Percentiles rank a stretch among this genome's conserved stretches.
Evolutionary conservation across 2,329 filamentous ascomycete species (phyloP).

Genomic region (Scedosporium boydii): DNA sequence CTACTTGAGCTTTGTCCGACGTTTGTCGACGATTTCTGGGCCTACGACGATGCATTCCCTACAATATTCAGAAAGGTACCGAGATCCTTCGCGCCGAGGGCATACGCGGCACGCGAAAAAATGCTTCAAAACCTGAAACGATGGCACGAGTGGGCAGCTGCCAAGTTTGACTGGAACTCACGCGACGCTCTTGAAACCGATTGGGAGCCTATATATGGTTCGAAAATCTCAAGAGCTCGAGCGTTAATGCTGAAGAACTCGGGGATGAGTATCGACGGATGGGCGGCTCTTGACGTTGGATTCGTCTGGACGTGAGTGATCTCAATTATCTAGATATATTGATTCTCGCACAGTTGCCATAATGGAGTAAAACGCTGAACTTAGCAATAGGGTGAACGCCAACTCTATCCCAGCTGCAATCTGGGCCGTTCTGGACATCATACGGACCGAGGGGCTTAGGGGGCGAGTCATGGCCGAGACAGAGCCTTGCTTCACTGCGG

Average conservation of each 20-base stretch:
- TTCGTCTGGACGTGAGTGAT: conserved; percentile 7
- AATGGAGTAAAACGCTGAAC: background rate
- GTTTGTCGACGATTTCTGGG: conserved; percentile 16
- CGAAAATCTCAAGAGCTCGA: conserved; percentile 11
- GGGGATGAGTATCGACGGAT: conserved; percentile 12
- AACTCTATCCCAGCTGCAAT: conserved; percentile 19
- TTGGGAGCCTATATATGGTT: conserved; percentile 21
- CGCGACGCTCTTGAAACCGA: conserved; percentile 8
- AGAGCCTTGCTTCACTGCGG: conserved; percentile 1
- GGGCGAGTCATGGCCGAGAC: conserved; percentile 14
- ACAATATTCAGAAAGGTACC: conserved; percentile 15
- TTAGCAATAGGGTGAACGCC: conserved; percentile 14
- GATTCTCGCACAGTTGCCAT: too few relatives aligned
- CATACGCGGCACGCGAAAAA: conserved; percentile 11
- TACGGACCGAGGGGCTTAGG: conserved; percentile 14
- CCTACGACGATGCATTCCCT: conserved; percentile 14
- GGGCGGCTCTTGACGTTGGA: conserved; percentile 9
- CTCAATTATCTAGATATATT: too few relatives aligned
- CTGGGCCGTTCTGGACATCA: conserved; percentile 19
- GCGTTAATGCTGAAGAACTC: conserved; percentile 8
- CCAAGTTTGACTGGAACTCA: conserved; percentile 13
- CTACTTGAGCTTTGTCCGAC: conserved; percentile 16
- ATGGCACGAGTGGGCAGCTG: conserved; percentile 9
- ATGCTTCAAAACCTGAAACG: conserved; percentile 9
- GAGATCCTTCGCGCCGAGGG: conserved; percentile 11